These are phyloP conservation scores for Clathrus columnatus DNA, from an alignment of 768 basidiomycete genomes.

Conservation along the genomic window DNA sequence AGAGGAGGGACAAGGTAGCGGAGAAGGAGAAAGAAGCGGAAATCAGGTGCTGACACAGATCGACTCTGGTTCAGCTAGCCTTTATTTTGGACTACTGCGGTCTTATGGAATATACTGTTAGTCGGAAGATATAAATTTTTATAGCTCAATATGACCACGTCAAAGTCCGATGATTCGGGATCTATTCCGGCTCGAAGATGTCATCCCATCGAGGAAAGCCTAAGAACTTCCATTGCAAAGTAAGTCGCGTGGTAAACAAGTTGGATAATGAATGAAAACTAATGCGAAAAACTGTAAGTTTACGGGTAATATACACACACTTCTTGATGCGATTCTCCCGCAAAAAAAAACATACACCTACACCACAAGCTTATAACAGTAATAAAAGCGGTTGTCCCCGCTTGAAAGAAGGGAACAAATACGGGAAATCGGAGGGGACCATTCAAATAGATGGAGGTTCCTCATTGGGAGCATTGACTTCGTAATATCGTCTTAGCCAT, in stretches of 20 bases:
- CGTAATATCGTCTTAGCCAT: slow-evolving; percentile 52
- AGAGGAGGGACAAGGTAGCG: slow-evolving; percentile 46
- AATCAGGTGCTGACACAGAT: background rate
- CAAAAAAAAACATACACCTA: background rate
- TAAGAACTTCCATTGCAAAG: background rate
- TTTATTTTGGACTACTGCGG: background rate
- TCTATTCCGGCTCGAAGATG: no score
- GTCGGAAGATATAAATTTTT: background rate
- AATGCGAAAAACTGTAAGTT: background rate
- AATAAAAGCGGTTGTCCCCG: no score
- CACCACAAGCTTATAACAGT: no score
- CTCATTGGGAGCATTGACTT: slow-evolving; percentile 19
- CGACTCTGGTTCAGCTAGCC: no score
- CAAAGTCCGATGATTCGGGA: no score
- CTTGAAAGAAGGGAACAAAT: no score
- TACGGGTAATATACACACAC: background rate
- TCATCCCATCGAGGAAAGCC: background rate
- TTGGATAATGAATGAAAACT: background rate
- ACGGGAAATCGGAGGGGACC: background rate
- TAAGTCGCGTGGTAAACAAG: background rate
- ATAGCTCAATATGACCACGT: no score
- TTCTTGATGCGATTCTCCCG: background rate
- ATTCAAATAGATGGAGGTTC: background rate
- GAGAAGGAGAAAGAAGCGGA: slow-evolving; percentile 44
- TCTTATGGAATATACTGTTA: background rate